A percentile compares a stretch with the other conserved stretches of the same genome.
Conservation (phyloP, 2,329 filamentous ascomycete genomes). For the Xylaria sp. region DNA sequence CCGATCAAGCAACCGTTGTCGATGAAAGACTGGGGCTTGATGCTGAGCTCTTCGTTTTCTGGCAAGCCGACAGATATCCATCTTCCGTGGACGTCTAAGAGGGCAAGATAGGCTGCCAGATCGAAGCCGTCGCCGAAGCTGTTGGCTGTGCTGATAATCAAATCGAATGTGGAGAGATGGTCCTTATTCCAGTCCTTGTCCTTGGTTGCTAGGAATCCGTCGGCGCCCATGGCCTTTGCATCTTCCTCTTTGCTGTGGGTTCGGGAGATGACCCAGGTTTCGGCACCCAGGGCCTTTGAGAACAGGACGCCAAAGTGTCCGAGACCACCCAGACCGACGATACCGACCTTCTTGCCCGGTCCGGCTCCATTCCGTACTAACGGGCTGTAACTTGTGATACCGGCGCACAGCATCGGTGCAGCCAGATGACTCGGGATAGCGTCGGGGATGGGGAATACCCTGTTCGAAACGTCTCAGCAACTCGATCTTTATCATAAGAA, state of each 20-base stretch:
- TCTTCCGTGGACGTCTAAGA: slow-evolving; percentile 74
- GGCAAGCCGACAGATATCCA: slow-evolving; percentile 79
- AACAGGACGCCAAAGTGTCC: slow-evolving; percentile 68
- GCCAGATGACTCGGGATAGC: slow-evolving; percentile 56
- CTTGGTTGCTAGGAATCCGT: slow-evolving; percentile 53
- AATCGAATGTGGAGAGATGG: slow-evolving; percentile 62
- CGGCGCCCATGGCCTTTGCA: slow-evolving; percentile 53
- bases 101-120: slow-evolving; percentile 64
- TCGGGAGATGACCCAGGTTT: slow-evolving; percentile 58
- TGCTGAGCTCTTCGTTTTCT: slow-evolving; percentile 64
- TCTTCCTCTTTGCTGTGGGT: slow-evolving; percentile 56
- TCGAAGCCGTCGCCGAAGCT: slow-evolving; percentile 63
- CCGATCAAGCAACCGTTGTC: slow-evolving; percentile 69
- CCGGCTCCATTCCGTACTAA: slow-evolving; percentile 70
- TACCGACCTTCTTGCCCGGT: slow-evolving; percentile 72
- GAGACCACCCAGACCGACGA: slow-evolving; percentile 67
- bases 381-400: slow-evolving; percentile 73
- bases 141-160: slow-evolving; percentile 71
- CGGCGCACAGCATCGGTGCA: slow-evolving; percentile 80
- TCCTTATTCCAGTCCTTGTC: slow-evolving; percentile 53
- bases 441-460: slow-evolving; percentile 70
- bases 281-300: slow-evolving; percentile 60
- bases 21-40: slow-evolving; percentile 71
- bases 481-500: not conserved
- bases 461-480: slow-evolving; percentile 23